Evolutionary conservation across 768 basidiomycete species (phyloP).

Genomic region (Coprinellus aureogranulatus): DNA sequence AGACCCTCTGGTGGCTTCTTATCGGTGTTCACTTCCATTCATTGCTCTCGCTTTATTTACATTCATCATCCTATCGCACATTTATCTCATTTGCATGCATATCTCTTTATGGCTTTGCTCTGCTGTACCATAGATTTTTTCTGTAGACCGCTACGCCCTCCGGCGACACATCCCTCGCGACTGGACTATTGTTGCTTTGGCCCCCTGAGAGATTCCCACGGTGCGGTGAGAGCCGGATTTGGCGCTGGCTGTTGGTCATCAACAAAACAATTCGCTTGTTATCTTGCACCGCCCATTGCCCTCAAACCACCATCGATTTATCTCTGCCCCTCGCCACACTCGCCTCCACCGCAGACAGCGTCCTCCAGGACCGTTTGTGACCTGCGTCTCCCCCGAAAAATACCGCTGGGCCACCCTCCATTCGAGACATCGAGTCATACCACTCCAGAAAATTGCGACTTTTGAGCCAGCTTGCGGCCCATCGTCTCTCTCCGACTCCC

Average conservation of each 20-base stretch:
- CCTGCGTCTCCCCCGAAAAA: neutral
- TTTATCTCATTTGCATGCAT: conserved; percentile 1
- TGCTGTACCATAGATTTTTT: no score
- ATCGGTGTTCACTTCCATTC: neutral
- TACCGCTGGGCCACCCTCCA: neutral
- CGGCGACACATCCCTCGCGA: no score
- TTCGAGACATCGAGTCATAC: conserved; percentile 12
- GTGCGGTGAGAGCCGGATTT: neutral
- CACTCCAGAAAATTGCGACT: conserved; percentile 7
- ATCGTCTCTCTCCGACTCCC: conserved; percentile 11
- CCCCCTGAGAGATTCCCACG: neutral
- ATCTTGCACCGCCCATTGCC: conserved; percentile 8
- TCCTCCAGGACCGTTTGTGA: neutral
- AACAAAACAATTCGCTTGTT: conserved; percentile 7
- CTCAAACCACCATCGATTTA: conserved; percentile 5
- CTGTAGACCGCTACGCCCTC: no score
- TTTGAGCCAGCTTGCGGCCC: neutral
- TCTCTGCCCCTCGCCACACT: neutral
- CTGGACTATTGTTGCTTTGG: no score
- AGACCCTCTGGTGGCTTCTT: neutral
- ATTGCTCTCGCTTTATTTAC: neutral
- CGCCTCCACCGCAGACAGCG: neutral
- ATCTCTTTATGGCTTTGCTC: neutral
- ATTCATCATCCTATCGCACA: neutral
- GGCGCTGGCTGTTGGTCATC: conserved; percentile 5